Base-by-base conservation (phyloP, 1,284 basidiomycete species). In the Omphalotus olearius region DNA sequence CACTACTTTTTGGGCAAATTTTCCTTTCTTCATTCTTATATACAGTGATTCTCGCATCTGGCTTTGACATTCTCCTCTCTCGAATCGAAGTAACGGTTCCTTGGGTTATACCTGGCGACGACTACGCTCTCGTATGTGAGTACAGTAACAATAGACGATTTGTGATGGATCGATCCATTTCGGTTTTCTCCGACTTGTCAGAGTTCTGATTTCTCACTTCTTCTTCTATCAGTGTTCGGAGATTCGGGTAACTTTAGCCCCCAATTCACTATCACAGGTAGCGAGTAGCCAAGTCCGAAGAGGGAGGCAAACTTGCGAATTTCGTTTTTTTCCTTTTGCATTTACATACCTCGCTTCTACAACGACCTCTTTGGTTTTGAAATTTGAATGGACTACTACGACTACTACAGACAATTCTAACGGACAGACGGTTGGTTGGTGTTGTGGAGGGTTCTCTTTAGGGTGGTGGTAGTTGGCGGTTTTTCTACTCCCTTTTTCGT, bases 61-160 rank as follows among this genome's bases (percentile, higher is more conserved):
- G 53, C 6, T 72, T 75, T 49, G 54, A 67, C 43, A 68, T 75
- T 52, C 42, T 62, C 20, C 39, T 52, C 2, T 73, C 69, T 10
- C 38, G 52, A 1, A 59, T 63, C 11, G 46, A 60, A 23, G 59
- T 76, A 45, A 59, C 51, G 4, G 68, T 72, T 7, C 74, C 72
- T n/a, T 23, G 44, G 17, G 63, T 72, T 6, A 10, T 50, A 0
- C 46, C 63, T 17, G 69, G 66, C 17, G 41, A 58, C 18, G 56
- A 64, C 18, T 75, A 75, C 54, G 55, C 64, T 25, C 10, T 74
- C 39, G 64, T 68, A 54, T 50, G 73, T 75, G 54, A 66, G 75
- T 71, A 17, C 17, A 25, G 36, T 44, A 25, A 18, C 30, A n/a
- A 33, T 45, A 23, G 11, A 16, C 18, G n/a, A 17, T 41, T 7